Evolutionary conservation across 352 stramenopile species (phyloP), one percentile per base, ranked within the genome.

Genomic region (Globisporangium ultimum): DNA sequence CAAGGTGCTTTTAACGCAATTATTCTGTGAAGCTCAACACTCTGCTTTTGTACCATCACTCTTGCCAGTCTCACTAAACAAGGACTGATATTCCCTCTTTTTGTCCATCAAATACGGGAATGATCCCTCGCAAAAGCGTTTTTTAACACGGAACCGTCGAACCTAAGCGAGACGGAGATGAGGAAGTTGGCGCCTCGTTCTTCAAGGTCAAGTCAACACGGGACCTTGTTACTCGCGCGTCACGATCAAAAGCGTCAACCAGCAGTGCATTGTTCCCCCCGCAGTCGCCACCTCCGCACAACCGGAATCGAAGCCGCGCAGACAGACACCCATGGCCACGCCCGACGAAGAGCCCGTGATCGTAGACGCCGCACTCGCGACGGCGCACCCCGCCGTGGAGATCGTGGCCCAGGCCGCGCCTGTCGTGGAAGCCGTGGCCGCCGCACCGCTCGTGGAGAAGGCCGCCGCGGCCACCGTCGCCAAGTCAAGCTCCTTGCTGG

Each of bases 401-500:
- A 20, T 38, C 14, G 53, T 50, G 21, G 40, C 34, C 42, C 24
- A 53, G 20, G 28, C 51, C 52, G 50, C 38, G 21, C 22, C 52
- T 7, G 8, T 17, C 9, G 46, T 28, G 21, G 21, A 17, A 50
- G n/a, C n/a, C 14, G 53, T 50, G 21, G 40, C 34, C 42, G 6
- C 46, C n/a, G 46, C 40, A 28, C 47, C 52, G 36, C 52, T 64
- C 4, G 50, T 55, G 15, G 51, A 53, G 47, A 58, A 60, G 36
- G 28, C n/a, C 2, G 40, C 34, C 2, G 38, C n/a, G 17, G 18
- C 41, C 6, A 18, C 59, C 10, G n/a, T 41, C 32, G 15, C 46
- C 55, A 53, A 55, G 15, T 45, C 24, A 11, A 66, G 64, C 70
- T 45, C 24, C 41, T 47, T 22, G 17, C 51, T 89, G 5, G 60